These are phyloP conservation scores for Lactuca saligna DNA, from an alignment of 129 eudicot species.

Conservation along the genomic window DNA sequence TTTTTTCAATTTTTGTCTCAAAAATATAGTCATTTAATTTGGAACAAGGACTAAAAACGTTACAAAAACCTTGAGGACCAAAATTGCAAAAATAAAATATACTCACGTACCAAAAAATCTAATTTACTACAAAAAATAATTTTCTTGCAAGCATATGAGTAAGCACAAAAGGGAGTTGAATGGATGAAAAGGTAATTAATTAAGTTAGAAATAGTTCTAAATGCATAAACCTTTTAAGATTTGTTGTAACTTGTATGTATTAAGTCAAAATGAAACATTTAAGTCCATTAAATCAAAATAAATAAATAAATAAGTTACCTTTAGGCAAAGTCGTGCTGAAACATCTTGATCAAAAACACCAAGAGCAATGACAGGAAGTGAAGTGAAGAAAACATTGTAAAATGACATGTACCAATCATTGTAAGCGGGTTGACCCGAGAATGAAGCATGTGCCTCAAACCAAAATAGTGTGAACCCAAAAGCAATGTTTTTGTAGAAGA, in stretches of 20 bases:
- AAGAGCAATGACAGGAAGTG: slow-evolving; percentile 98
- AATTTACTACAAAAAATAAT: no score
- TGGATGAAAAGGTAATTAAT: neutral
- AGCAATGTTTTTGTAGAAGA: slow-evolving; percentile 90
- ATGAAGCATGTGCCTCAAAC: slow-evolving; percentile 92
- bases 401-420: slow-evolving; percentile 96
- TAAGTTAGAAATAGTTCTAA: neutral
- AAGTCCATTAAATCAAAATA: neutral
- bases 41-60: no score
- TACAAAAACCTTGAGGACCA: no score
- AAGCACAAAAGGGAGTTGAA: no score
- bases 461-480: slow-evolving; percentile 97
- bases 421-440: slow-evolving; percentile 97
- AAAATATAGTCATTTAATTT: no score
- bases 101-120: no score
- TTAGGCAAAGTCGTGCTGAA: slow-evolving; percentile 87
- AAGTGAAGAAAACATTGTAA: slow-evolving; percentile 97
- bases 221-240: neutral
- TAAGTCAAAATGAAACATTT: neutral
- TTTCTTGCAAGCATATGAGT: neutral
- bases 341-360: slow-evolving; percentile 99
- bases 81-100: no score
- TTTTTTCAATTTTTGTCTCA: no score
- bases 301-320: slow-evolving; percentile 42
- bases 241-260: neutral